Conservation (phyloP, 495 filamentous ascomycete species). For the Pyrenopolyporus hunteri region DNA sequence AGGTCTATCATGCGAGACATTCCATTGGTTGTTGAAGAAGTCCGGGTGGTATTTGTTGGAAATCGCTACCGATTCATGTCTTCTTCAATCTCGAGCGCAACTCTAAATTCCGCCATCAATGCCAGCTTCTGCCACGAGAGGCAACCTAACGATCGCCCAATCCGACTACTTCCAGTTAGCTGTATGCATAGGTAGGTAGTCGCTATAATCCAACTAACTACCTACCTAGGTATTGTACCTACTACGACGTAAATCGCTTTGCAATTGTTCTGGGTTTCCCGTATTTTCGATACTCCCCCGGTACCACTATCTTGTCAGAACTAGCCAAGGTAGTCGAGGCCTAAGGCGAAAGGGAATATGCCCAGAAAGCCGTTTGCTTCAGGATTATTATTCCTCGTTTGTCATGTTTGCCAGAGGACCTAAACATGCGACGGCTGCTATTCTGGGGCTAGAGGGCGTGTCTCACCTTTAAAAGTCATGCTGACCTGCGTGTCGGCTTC, state of each 20-base stretch:
- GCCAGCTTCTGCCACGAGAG: too few species aligned
- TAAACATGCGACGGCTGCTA: constrained; percentile 21
- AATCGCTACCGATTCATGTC: constrained; percentile 24
- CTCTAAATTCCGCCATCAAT: too few species aligned
- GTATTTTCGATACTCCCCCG: too few species aligned
- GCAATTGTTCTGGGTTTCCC: too few species aligned
- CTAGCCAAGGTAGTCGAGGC: not conserved
- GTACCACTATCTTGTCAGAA: too few species aligned
- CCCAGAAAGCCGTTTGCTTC: constrained; percentile 19
- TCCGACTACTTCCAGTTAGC: constrained; percentile 3
- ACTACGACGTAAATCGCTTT: not conserved
- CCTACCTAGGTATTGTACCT: not conserved
- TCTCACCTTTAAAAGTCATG: constrained; percentile 9
- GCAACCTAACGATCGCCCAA: too few species aligned
- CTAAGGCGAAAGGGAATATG: constrained; percentile 1
- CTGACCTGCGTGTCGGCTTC: constrained; percentile 4
- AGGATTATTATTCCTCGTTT: constrained; percentile 23
- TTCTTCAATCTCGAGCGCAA: too few species aligned
- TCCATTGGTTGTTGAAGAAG: constrained; percentile 17
- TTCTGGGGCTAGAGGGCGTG: not conserved
- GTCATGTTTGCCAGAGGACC: constrained; percentile 16
- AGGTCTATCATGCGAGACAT: not conserved
- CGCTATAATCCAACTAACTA: too few species aligned
- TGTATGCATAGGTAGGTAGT: too few species aligned
- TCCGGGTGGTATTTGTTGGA: constrained; percentile 12